Evolutionary conservation across 1,139 yeast genomes (phyloP), one percentile per base, ranked within the genome.

Genomic region (Scheffersomyces lignicola): DNA sequence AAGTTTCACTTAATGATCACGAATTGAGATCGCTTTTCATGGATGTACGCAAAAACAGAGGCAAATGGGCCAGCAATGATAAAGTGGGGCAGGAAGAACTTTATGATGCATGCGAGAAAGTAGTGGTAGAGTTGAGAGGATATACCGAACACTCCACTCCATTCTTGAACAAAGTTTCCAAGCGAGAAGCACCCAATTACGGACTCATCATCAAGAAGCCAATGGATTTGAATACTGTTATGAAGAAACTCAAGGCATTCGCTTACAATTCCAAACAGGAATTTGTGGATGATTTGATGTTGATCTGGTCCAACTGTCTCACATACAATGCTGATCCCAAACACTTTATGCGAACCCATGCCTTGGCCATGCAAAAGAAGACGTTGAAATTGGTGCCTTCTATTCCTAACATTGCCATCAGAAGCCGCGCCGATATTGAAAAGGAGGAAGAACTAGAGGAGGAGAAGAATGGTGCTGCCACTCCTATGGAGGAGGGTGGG

Each of bases 61-160:
- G 97, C 0, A 92, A 94, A 60, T 94, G 98, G 99, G 96, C 83
- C 17, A 87, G 87, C 41, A 97, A 92, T 54, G 96, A 90, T 40
- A 74, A 87, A 42, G 81, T 92, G 27, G 98, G 98, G 3, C 99
- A 94, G 58, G 99, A 94, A 56, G 99, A 94, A 56, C 70, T 94
- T 12, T 94, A 92, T 52, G 98, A 94, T 49, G 96, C 97, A 0
- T 92, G 97, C 50, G 98, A 94, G 52, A 90, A 88, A 53, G 98
- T 92, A 1, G 92, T 90, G 0, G 65, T 82, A 43, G 98, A 94
- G 51, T 66, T 94, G 28, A 73, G 98, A 52, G 88, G 94, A 8
- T 88, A 84, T 47, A 92, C 98, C 0, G 97, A 92, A 53, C 97
- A 92, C 59, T 90, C 97, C 0, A 89, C 97, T 0, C 96, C 97